Evolutionary conservation across 257 asterid genomes (phyloP).

Genomic region (Nicotiana tomentosiformis): DNA sequence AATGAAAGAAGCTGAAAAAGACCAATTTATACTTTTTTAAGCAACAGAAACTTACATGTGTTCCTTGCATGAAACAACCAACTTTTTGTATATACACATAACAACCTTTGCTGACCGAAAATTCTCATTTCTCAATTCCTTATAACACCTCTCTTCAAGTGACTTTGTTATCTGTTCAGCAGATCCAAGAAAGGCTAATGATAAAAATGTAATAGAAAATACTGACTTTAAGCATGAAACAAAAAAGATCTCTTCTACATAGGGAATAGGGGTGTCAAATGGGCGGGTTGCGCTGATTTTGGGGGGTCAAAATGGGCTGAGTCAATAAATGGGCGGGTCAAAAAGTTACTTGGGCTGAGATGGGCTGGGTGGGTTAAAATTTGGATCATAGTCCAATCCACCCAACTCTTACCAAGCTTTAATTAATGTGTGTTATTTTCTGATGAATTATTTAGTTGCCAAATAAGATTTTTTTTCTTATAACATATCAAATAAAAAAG

Average conservation of each 20-base stretch:
- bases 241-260: not conserved
- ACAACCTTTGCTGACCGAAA: conserved; percentile 66
- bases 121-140: conserved; percentile 81
- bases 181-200: conserved; percentile 15
- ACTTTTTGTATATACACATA: conserved; percentile 77
- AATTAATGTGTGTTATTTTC: no score
- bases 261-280: no score
- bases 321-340: no score
- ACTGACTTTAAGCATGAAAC: not conserved
- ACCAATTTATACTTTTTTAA: not conserved
- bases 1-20: not conserved
- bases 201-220: not conserved
- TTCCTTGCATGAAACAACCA: conserved; percentile 80
- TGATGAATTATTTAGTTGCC: no score
- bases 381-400: no score
- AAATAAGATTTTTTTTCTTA: no score
- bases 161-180: conserved; percentile 65
- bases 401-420: no score
- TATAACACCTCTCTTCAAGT: conserved; percentile 93
- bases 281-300: no score
- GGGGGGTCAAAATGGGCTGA: no score
- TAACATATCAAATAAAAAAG: no score
- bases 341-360: no score
- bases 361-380: no score
- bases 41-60: conserved; percentile 59